Conservation (phyloP, 2,329 filamentous ascomycete genomes). For the Botrytis aclada region DNA sequence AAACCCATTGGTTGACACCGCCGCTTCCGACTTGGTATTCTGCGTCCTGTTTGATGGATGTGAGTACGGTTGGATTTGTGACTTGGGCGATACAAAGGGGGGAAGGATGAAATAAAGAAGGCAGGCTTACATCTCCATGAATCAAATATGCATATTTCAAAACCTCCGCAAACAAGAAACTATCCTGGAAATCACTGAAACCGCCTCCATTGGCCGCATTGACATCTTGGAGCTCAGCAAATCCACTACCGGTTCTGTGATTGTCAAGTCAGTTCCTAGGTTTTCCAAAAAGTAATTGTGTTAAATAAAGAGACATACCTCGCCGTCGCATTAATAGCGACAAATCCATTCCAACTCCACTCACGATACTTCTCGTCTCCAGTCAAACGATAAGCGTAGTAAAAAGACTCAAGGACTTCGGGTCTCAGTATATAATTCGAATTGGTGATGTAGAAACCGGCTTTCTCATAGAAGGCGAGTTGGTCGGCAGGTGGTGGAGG, state of each 20-base stretch:
- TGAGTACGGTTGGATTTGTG: slow-evolving; percentile 16
- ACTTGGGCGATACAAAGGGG: neutral
- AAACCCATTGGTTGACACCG: slow-evolving; percentile 55
- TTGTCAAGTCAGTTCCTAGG: neutral
- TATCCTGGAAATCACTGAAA: slow-evolving; percentile 72
- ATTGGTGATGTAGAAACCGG: slow-evolving; percentile 69
- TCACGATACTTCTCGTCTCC: slow-evolving; percentile 74
- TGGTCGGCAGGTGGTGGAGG: slow-evolving; percentile 44
- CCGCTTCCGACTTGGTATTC: slow-evolving; percentile 53
- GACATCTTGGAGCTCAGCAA: slow-evolving; percentile 63
- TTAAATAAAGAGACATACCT: neutral
- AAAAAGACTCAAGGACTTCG: slow-evolving; percentile 80
- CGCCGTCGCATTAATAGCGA: slow-evolving; percentile 61
- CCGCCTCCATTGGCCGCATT: slow-evolving; percentile 59
- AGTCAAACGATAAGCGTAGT: slow-evolving; percentile 82
- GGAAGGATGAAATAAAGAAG: no score
- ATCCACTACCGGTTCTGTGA: slow-evolving; percentile 59
- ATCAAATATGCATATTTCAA: slow-evolving; percentile 81
- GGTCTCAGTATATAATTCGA: slow-evolving; percentile 67
- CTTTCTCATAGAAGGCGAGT: slow-evolving; percentile 57
- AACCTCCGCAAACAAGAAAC: slow-evolving; percentile 84
- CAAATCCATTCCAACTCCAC: slow-evolving; percentile 79
- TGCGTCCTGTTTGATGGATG: slow-evolving; percentile 30
- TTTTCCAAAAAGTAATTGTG: neutral
- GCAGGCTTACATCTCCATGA: slow-evolving; percentile 34